These are phyloP conservation scores for Magnusiomyces ingens DNA, from an alignment of 1,139 yeast species.

Conservation along the genomic window DNA sequence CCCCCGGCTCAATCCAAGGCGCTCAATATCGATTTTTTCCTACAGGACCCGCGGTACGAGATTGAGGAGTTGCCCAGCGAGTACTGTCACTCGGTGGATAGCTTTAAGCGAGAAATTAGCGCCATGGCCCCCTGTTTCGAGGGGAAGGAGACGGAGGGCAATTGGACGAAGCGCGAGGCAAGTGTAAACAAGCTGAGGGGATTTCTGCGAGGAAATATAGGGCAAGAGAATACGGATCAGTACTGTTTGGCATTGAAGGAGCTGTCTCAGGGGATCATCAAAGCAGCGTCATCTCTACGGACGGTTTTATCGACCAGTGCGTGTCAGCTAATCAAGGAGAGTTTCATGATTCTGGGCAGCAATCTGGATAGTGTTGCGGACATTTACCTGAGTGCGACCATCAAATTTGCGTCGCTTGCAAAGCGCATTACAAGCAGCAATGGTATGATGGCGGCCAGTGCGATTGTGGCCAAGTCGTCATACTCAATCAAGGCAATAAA, in stretches of 20 bases:
- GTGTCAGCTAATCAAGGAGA: slow-evolving; percentile 73
- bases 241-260: slow-evolving; percentile 40
- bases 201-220: slow-evolving; percentile 53
- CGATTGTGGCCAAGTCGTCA: slow-evolving; percentile 51
- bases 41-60: slow-evolving; percentile 26
- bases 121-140: slow-evolving; percentile 42
- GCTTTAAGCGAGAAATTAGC: slow-evolving; percentile 36
- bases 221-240: slow-evolving; percentile 38
- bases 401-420: slow-evolving; percentile 63
- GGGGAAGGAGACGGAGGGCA: slow-evolving; percentile 83
- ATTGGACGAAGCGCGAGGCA: slow-evolving; percentile 75
- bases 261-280: slow-evolving; percentile 56
- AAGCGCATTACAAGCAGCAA: slow-evolving; percentile 73
- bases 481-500: slow-evolving; percentile 49
- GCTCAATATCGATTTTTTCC: slow-evolving; percentile 22
- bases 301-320: slow-evolving; percentile 76
- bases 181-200: slow-evolving; percentile 51
- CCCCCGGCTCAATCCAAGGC: slow-evolving; percentile 7
- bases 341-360: slow-evolving; percentile 44
- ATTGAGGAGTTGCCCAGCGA: slow-evolving; percentile 30
- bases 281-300: slow-evolving; percentile 66
- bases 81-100: slow-evolving; percentile 30
- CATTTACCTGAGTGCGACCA: slow-evolving; percentile 47
- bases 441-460: slow-evolving; percentile 62
- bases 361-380: slow-evolving; percentile 61